phyloP scores from a whole-genome alignment of 257 asterid species.

The Nicotiana noctiflora region DNA sequence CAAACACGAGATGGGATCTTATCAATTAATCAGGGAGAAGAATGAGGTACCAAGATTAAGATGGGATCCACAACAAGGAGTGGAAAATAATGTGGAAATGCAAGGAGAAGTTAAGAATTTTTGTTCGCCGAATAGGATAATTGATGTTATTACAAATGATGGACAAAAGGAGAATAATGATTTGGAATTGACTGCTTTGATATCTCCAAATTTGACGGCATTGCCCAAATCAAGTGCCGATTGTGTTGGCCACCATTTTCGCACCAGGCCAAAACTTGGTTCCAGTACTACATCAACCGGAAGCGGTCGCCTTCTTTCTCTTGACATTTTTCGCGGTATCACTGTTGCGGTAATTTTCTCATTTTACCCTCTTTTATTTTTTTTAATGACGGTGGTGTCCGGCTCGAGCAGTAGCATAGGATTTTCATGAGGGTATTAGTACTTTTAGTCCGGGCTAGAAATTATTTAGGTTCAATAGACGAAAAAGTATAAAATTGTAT shows the following conservation, averaged over 20 bases:
- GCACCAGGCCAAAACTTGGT: background rate
- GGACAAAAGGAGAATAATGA: background rate
- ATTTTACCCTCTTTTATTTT: too few species aligned
- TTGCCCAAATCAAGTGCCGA: constrained; percentile 6
- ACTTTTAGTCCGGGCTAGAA: too few species aligned
- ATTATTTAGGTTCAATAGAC: rapidly evolving
- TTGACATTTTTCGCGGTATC: constrained; percentile 54
- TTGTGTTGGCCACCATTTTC: background rate
- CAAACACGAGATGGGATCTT: constrained; percentile 1
- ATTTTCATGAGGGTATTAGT: too few species aligned
- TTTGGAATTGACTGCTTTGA: background rate
- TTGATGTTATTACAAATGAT: constrained; percentile 1
- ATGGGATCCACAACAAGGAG: constrained; percentile 7
- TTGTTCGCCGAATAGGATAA: background rate
- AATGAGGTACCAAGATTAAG: constrained; percentile 2
- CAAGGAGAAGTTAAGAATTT: background rate
- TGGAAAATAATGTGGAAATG: background rate
- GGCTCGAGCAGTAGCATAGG: too few species aligned
- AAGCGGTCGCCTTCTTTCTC: constrained; percentile 38
- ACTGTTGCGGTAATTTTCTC: constrained; percentile 37
- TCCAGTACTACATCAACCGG: background rate
- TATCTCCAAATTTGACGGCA: background rate
- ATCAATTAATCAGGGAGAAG: constrained; percentile 8
- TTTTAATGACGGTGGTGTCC: too few species aligned
- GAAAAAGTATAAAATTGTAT: too few species aligned